A percentile compares a stretch with the other conserved stretches of the same genome.
Evolutionary conservation across 257 asterid genomes (phyloP).

Genomic region (Jacaranda copaia): DNA sequence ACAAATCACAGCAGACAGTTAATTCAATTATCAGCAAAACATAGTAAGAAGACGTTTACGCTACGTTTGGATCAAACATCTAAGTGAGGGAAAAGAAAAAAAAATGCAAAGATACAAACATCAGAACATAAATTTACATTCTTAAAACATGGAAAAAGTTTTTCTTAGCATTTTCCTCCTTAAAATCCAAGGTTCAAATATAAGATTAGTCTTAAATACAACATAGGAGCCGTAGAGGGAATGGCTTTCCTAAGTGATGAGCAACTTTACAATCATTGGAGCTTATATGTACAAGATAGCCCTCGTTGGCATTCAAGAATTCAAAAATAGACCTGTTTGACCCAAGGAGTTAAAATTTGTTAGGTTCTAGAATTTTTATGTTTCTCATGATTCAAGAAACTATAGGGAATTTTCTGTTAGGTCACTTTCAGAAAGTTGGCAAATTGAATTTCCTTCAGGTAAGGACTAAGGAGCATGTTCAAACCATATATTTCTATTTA

Average conservation of each 20-base stretch:
- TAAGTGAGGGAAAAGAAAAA: too few species aligned
- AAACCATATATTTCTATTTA: neutral
- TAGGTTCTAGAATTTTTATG: neutral
- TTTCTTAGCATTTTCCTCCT: too few species aligned
- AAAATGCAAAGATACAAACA: too few species aligned
- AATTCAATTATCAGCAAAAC: conserved; percentile 14
- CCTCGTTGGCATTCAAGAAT: neutral
- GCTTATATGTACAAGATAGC: neutral
- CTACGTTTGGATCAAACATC: too few species aligned
- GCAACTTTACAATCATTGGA: conserved; percentile 1
- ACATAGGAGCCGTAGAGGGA: neutral
- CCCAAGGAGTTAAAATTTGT: neutral
- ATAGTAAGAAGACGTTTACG: neutral
- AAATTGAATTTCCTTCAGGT: conserved; percentile 8
- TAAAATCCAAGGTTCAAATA: too few species aligned
- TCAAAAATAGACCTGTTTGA: neutral
- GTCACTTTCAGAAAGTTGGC: conserved; percentile 2
- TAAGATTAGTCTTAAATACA: conserved; percentile 1
- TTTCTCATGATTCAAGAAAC: conserved; percentile 7
- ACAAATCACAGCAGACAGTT: neutral
- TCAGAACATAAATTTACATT: too few species aligned
- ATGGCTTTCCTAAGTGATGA: neutral
- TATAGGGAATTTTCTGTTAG: neutral
- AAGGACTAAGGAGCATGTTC: neutral
- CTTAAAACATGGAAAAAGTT: too few species aligned